phyloP scores from a whole-genome alignment of 352 stramenopile genomes.

The Globisporangium lucens region DNA sequence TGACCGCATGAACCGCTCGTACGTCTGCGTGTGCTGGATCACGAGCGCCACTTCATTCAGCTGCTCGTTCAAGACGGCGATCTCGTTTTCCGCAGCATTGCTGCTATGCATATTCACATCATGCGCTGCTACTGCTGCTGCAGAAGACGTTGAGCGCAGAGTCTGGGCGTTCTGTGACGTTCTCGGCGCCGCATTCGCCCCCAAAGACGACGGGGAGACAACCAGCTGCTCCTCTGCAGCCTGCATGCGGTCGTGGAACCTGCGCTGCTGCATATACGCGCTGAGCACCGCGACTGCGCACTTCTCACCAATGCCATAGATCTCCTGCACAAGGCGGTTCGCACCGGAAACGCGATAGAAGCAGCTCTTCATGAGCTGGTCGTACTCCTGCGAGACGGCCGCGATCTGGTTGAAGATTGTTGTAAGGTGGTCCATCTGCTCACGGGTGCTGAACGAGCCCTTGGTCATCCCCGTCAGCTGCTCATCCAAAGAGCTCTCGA shows the following conservation, averaged over 20 bases:
- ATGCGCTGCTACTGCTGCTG: conserved; percentile 2
- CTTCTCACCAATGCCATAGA: conserved; percentile 67
- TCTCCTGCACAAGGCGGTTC: conserved; percentile 43
- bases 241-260: conserved; percentile 64
- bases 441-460: conserved; percentile 64
- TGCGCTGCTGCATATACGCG: conserved; percentile 73
- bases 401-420: conserved; percentile 75
- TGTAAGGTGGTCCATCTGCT: conserved; percentile 72
- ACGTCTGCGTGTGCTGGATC: conserved; percentile 88
- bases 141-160: conserved; percentile 6
- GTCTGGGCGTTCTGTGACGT: conserved; percentile 9
- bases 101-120: background rate
- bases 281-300: conserved; percentile 49
- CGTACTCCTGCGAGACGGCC: conserved; percentile 61
- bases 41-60: conserved; percentile 85
- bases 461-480: conserved; percentile 31
- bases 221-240: conserved; percentile 15
- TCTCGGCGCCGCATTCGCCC: background rate
- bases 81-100: conserved; percentile 40
- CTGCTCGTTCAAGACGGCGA: conserved; percentile 77
- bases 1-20: conserved; percentile 85
- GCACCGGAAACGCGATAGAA: conserved; percentile 51
- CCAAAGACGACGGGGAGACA: background rate
- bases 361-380: conserved; percentile 43
- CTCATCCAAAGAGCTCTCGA: conserved; percentile 34